Base-by-base conservation (phyloP, 495 filamentous ascomycete species). In the Aspergillus sclerotioniger region DNA sequence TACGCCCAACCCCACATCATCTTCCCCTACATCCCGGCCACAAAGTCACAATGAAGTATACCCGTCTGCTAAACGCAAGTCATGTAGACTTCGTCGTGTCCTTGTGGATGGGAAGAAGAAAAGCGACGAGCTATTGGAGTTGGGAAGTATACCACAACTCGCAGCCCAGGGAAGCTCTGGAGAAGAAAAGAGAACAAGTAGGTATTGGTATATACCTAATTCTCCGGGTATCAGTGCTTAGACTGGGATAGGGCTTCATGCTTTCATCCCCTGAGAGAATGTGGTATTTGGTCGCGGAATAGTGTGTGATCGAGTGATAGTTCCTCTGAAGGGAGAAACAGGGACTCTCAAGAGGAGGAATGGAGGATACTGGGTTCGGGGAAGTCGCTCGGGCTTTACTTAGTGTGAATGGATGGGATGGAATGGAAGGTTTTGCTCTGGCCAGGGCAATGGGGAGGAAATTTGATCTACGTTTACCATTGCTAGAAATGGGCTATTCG, bases 41-140 rank as follows among this genome's bases (percentile, higher is more conserved):
- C 37, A 41, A 41, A 41, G 37, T 41, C 37, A 41, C 37, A 41
- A 41, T 41, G 37, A 41, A 41, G 37, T 41, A 41, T 41, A 41
- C 37, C 37, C 37, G 13, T n/a, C 37, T 6, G 13, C 37, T 41
- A 6, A 15, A 9, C 10, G 37, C 13, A n/a, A n/a, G 13, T n/a
- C 37, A n/a, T 41, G 37, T 41, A 41, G 9, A 41, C 37, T 41
- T 41, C 37, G 37, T 6, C 37, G 37, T 41, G 37, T 3, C 37
- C 37, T 41, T n/a, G 37, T 41, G 37, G 37, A 41, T 41, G 37
- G 13, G 37, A 41, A 12, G 37, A n/a, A n/a, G 37, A 41, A 41
- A 41, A 41, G 37, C 13, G 37, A 41, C 37, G 37, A 41, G 37
- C 12, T 41, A 41, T 41, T 41, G 37, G 37, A n/a, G 37, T 41